A percentile compares a stretch with the other conserved stretches of the same genome.
Evolutionary conservation across 225 moss, liverwort and hornwort genomes (phyloP).

Genomic region (Asterella californica): DNA sequence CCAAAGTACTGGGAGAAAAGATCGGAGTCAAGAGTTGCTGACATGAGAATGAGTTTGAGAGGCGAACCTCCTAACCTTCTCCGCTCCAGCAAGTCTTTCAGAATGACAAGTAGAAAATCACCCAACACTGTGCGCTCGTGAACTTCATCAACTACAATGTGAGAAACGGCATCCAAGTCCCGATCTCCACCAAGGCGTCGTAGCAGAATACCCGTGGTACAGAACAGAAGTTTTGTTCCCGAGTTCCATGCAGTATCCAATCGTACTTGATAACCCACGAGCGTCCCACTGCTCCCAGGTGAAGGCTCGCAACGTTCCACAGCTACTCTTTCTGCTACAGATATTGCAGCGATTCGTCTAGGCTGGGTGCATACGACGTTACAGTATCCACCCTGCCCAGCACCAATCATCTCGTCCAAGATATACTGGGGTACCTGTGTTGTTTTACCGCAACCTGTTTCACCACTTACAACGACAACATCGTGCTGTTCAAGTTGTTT

Average conservation of each 20-base stretch:
- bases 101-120: slow-evolving; percentile 90
- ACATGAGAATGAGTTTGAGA: slow-evolving; percentile 93
- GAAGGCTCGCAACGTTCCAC: slow-evolving; percentile 90
- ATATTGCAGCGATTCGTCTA: slow-evolving; percentile 95
- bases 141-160: slow-evolving; percentile 97
- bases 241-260: slow-evolving; percentile 96
- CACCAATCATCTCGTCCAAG: slow-evolving; percentile 89
- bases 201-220: slow-evolving; percentile 95
- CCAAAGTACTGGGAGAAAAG: slow-evolving; percentile 90
- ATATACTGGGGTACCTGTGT: slow-evolving; percentile 99
- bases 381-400: slow-evolving; percentile 78
- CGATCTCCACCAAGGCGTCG: slow-evolving; percentile 88
- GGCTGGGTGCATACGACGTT: slow-evolving; percentile 99
- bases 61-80: slow-evolving; percentile 50
- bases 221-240: slow-evolving; percentile 88
- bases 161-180: slow-evolving; percentile 78
- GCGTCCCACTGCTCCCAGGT: slow-evolving; percentile 82
- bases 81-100: slow-evolving; percentile 83
- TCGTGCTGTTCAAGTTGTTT: slow-evolving; percentile 68
- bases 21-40: slow-evolving; percentile 90
- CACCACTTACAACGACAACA: slow-evolving; percentile 90
- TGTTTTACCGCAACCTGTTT: slow-evolving; percentile 99
- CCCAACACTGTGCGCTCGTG: slow-evolving; percentile 98
- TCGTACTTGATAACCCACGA: slow-evolving; percentile 98
- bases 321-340: slow-evolving; percentile 97